Evolutionary conservation across 306 rosid genomes (phyloP), one percentile per base, ranked within the genome.

Genomic region (Sindora glabra): DNA sequence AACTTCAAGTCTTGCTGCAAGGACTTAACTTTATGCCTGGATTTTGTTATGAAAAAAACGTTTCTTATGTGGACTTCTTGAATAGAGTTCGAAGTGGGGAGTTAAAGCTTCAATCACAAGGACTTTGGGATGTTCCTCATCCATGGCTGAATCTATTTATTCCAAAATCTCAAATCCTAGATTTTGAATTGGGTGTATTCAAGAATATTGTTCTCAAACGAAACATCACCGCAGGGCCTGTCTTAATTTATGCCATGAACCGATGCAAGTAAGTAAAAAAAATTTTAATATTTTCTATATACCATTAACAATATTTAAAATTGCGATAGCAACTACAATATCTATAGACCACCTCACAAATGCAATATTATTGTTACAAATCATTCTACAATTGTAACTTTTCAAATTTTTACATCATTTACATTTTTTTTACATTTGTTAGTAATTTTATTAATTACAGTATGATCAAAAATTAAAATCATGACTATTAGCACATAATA

Each of bases 71-170:
- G 12, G 95, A 79, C n/a, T 91, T 91, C 74, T 73, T 87, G 40
- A 81, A 85, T 67, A 72, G 97, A 78, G 95, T 87, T 25, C 71
- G 86, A 49, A 56, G 73, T 30, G 96, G 92, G 49, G 97, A 91
- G 74, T 54, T 83, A 45, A 73, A 76, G 70, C 91, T 91, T 75
- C 78, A 77, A 19, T 79, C 87, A 42, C 83, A 85, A 71, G 96
- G 97, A 55, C 46, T 79, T 2, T 91, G 97, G 97, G 83, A 87
- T 14, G 89, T 87, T 67, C 97, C 95, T 65, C 97, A 91, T 72
- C 97, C 97, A 4, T 91, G 96, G 95, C 68, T 87, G 29, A 91
- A 91, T 60, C 71, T 91, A 53, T 91, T 87, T 40, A 52, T 91
- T 26, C 95, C 97, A 3, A 83, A 83, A 67, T 77, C 86, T 30